Evolutionary conservation across 345 rosid species (phyloP).

Genomic region (Salix caprea): DNA sequence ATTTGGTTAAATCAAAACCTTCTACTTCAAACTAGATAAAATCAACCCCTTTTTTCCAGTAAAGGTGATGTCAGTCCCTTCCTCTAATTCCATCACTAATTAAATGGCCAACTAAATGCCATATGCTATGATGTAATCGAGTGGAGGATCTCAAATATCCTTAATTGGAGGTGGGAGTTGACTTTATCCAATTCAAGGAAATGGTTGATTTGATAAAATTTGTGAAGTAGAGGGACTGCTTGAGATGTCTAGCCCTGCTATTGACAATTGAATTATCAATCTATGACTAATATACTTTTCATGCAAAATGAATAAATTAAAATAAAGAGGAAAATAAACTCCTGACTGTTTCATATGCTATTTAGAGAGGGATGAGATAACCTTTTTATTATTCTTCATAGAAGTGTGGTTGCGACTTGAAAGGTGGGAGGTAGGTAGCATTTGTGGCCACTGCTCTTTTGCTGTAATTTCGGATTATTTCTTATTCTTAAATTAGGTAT

Average conservation of each 20-base stretch:
- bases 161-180: background rate
- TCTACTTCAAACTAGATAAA: background rate
- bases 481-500: background rate
- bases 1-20: background rate
- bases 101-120: background rate
- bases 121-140: background rate
- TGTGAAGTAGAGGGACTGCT: background rate
- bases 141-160: background rate
- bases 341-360: background rate
- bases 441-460: background rate
- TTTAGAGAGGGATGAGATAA: background rate
- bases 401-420: background rate
- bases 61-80: background rate
- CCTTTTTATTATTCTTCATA: background rate
- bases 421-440: background rate
- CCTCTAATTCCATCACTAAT: background rate
- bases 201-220: background rate
- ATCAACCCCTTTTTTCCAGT: background rate
- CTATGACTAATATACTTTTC: background rate
- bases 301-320: background rate
- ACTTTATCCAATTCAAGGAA: background rate
- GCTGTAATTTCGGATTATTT: background rate
- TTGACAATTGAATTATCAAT: background rate
- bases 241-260: background rate
- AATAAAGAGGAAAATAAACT: background rate